Base-by-base conservation (phyloP, 192 early-diverging fungal species). In the Coemansia furcata region DNA sequence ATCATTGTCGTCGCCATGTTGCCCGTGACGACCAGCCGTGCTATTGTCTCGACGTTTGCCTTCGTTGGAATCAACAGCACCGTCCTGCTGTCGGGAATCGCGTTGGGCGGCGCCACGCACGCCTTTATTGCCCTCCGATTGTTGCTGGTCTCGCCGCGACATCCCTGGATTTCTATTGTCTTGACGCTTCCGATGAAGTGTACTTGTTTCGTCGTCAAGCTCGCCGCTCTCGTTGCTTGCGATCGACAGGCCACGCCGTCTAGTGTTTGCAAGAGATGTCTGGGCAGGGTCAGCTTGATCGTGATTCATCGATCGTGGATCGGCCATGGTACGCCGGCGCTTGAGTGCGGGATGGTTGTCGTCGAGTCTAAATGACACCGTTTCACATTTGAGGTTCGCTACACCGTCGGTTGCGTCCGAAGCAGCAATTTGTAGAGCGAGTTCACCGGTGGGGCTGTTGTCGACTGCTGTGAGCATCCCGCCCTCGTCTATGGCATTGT, bases 271-370 rank as follows among this genome's bases (percentile, higher is more conserved):
- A 29, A 12, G 19, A 29, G 19, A 10, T 12, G 39, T 12, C 39
- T 1, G 11, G 39, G 4, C 40, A 9, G 30, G 44, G 23, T 35
- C 44, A 14, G 35, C 4, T 37, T n/a, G 36, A 2, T 60, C 36
- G n/a, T 15, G 58, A 15, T 4, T 3, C 10, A 39, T 21, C n/a
- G 58, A 60, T 6, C 17, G 36, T 36, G 58, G 17, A 12, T 38
- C 58, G 6, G 58, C 33, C 58, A 60, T 38, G 21, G 58, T 60
- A 15, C 58, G 58, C 19, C 58, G 58, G 9, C 58, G 33, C 36
- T 60, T 60, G 36, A 60, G 58, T 23, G 58, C 9, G 58, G 29
- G 37, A 9, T 36, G 19, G 7, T 7, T 2, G 36, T 38, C 58
- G 17, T 60, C 36, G 8, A 19, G 3, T 21, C 14, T 60, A 9